Percentiles rank a stretch among this genome's conserved stretches.
Evolutionary conservation across 805 yeast species (phyloP).

Genomic region (Yarrowia phangngaensis): DNA sequence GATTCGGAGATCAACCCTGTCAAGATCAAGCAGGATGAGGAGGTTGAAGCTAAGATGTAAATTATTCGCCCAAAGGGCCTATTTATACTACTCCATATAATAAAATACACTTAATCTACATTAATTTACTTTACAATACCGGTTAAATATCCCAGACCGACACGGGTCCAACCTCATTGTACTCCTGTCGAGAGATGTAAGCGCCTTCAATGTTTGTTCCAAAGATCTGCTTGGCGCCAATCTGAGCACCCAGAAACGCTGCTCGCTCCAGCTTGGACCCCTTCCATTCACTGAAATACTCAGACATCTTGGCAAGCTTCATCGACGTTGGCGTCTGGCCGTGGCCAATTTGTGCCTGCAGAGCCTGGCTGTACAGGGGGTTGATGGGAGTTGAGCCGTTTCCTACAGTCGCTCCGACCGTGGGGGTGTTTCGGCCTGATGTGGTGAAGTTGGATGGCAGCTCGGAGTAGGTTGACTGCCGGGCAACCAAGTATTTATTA

Average conservation of each 20-base stretch:
- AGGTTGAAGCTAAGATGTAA: conserved; percentile 11
- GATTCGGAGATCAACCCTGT: conserved; percentile 11
- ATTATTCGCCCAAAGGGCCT: not conserved
- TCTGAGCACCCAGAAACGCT: conserved; percentile 80
- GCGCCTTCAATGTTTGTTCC: conserved; percentile 58
- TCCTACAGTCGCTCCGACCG: conserved; percentile 26
- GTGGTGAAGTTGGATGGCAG: conserved; percentile 40
- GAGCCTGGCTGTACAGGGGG: conserved; percentile 42
- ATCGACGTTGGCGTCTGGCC: conserved; percentile 79
- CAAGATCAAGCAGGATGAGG: conserved; percentile 9
- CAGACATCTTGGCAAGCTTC: conserved; percentile 69
- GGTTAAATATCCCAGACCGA: conserved; percentile 65
- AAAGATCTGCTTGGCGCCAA: conserved; percentile 80
- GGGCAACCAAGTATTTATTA: conserved; percentile 50
- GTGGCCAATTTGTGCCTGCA: conserved; percentile 35
- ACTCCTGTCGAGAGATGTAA: conserved; percentile 64
- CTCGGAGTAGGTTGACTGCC: conserved; percentile 40
- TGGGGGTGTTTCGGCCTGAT: conserved; percentile 38
- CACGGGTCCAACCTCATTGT: conserved; percentile 75
- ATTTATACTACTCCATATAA: conserved; percentile 10
- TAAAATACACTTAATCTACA: too few species aligned
- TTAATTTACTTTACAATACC: too few species aligned
- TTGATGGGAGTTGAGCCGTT: conserved; percentile 40
- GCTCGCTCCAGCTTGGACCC: conserved; percentile 70
- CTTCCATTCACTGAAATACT: conserved; percentile 95